Evolutionary conservation across 345 rosid genomes (phyloP).

Genomic region (Pistacia vera): DNA sequence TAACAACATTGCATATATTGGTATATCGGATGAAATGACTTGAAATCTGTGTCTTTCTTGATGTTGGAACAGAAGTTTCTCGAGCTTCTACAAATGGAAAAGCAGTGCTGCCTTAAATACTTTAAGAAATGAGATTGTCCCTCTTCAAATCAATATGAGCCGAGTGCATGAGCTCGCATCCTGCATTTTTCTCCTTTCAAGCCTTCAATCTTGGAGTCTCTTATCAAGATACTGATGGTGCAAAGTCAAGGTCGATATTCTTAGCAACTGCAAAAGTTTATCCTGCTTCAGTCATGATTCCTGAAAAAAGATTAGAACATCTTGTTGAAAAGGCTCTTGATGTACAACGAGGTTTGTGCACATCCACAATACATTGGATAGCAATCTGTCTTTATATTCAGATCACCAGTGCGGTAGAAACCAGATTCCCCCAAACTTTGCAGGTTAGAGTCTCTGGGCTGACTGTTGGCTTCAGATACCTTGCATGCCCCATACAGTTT

Average conservation of each 20-base stretch:
- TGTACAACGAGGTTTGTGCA: conserved; percentile 63
- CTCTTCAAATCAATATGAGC: conserved; percentile 48
- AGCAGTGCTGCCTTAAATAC: conserved; percentile 52
- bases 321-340: conserved; percentile 69
- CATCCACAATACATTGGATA: conserved; percentile 59
- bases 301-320: conserved; percentile 70
- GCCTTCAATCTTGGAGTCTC: conserved; percentile 25
- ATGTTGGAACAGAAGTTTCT: conserved; percentile 69
- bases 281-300: conserved; percentile 64
- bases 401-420: conserved; percentile 71
- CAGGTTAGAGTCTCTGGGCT: conserved; percentile 52
- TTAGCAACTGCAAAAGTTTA: conserved; percentile 60
- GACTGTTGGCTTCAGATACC: conserved; percentile 11
- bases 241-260: conserved; percentile 48
- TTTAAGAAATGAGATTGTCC: conserved; percentile 63
- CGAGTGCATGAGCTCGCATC: conserved; percentile 63
- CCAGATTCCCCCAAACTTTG: conserved; percentile 66
- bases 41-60: conserved; percentile 63
- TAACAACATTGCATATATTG: conserved; percentile 60
- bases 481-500: conserved; percentile 2
- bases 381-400: conserved; percentile 57
- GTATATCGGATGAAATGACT: conserved; percentile 50
- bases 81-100: conserved; percentile 48
- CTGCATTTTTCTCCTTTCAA: conserved; percentile 44
- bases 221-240: conserved; percentile 30